phyloP scores from a whole-genome alignment of 306 rosid species.

The Betula pendula region DNA sequence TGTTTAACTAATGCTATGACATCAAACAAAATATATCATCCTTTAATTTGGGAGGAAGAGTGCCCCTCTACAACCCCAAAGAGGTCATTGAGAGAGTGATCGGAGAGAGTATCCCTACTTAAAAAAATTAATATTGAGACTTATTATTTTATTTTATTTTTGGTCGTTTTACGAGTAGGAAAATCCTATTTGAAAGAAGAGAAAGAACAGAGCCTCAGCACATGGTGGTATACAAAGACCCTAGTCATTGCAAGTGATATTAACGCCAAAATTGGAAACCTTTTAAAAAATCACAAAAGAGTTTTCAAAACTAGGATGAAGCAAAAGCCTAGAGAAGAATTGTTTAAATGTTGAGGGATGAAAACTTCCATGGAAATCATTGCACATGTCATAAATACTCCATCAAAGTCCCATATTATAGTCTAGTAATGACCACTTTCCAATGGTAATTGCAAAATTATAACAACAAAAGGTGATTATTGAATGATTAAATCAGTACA shows the following conservation, averaged over 20 bases:
- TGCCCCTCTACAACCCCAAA: not conserved
- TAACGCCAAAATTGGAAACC: not conserved
- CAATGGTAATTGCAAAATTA: not conserved
- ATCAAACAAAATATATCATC: not conserved
- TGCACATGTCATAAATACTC: not conserved
- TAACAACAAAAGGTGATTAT: not conserved
- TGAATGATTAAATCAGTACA: not conserved
- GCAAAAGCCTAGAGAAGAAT: not conserved
- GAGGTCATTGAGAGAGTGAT: not conserved
- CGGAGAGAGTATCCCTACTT: not conserved
- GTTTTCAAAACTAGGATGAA: not conserved
- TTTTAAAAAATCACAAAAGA: not conserved
- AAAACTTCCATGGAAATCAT: not conserved
- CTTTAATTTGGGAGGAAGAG: not conserved
- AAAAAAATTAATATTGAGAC: too few species aligned
- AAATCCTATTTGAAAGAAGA: not conserved
- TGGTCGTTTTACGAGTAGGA: not conserved
- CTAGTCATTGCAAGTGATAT: not conserved
- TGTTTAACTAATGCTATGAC: slow-evolving; percentile 12
- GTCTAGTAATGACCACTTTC: not conserved
- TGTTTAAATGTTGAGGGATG: not conserved
- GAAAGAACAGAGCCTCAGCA: not conserved
- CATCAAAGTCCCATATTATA: too few species aligned
- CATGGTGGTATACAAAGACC: not conserved
- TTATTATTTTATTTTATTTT: too few species aligned